Evolutionary conservation across 768 basidiomycete genomes (phyloP).

Genomic region (Calocera viscosa): DNA sequence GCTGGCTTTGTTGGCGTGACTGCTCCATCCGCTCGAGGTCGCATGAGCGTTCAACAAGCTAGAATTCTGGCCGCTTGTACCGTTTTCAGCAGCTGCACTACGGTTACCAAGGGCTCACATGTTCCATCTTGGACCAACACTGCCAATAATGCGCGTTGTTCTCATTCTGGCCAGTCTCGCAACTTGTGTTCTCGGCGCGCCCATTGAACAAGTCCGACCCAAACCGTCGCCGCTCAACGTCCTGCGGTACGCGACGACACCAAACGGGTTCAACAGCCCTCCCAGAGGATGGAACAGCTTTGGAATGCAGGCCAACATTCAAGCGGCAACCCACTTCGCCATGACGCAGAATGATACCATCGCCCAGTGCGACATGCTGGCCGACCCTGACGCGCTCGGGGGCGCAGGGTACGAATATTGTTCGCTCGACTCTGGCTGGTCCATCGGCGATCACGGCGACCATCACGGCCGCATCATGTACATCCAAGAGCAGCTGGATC

Average conservation of each 20-base stretch:
- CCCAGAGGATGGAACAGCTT: slow-evolving; percentile 11
- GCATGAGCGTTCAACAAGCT: too few relatives aligned
- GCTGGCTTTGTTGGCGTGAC: too few relatives aligned
- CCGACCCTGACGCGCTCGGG: background rate
- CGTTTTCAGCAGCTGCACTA: too few relatives aligned
- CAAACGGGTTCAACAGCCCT: background rate
- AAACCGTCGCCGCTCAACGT: background rate
- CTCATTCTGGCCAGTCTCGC: background rate
- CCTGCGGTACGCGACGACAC: slow-evolving; percentile 3
- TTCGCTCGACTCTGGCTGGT: slow-evolving; percentile 12
- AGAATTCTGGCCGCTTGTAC: too few relatives aligned
- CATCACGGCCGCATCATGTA: background rate
- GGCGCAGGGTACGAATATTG: slow-evolving; percentile 9
- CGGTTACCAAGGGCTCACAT: too few relatives aligned
- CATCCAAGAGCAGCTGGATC: background rate
- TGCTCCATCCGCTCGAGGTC: too few relatives aligned
- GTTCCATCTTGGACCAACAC: too few relatives aligned
- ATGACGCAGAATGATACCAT: background rate
- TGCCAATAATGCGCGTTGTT: background rate
- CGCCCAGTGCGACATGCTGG: background rate
- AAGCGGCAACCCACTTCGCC: background rate
- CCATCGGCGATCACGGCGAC: slow-evolving; percentile 10
- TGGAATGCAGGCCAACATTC: slow-evolving; percentile 3
- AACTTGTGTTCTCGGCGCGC: background rate
- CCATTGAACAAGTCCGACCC: background rate